Evolutionary conservation across 208 protist species (phyloP).

Genomic region (Borovskyia barvae): DNA sequence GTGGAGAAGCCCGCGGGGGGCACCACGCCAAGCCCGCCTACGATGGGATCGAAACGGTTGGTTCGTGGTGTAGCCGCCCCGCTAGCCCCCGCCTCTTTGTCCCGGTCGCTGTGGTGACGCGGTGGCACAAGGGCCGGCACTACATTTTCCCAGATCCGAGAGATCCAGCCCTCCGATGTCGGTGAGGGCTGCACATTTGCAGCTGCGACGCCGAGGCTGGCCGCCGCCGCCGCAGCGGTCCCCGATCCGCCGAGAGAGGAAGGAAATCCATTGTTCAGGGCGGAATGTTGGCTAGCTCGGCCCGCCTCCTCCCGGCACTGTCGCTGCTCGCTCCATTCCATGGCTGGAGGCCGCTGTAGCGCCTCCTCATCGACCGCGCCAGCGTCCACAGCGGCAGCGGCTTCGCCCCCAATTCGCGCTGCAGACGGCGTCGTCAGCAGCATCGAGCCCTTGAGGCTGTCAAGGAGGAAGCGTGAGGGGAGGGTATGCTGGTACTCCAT

Average conservation of each 20-base stretch:
- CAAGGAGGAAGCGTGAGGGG: not conserved
- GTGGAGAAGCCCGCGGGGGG: conserved; percentile 5
- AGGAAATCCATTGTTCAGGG: not conserved
- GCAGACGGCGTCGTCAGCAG: conserved; percentile 24
- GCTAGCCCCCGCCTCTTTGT: not conserved
- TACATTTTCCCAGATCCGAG: conserved; percentile 12
- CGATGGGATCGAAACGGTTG: not conserved
- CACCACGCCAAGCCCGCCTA: not conserved
- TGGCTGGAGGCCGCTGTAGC: not conserved
- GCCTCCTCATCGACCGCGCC: not conserved
- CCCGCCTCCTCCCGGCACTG: not conserved
- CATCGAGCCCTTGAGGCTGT: conserved; percentile 33
- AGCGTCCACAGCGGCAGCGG: conserved; percentile 1
- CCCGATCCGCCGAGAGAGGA: not conserved
- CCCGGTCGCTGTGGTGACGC: not conserved
- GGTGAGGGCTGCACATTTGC: no score
- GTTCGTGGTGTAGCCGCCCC: not conserved
- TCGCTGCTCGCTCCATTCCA: conserved; percentile 1
- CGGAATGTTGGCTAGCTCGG: no score
- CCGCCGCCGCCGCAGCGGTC: not conserved
- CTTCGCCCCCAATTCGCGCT: not conserved
- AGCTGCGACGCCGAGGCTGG: no score
- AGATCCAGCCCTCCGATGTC: conserved; percentile 8
- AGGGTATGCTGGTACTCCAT: conserved; percentile 4
- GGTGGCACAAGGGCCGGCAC: conserved; percentile 9